Evolutionary conservation across 441 rosid species (phyloP).

Genomic region (Adansonia rubrostipa): DNA sequence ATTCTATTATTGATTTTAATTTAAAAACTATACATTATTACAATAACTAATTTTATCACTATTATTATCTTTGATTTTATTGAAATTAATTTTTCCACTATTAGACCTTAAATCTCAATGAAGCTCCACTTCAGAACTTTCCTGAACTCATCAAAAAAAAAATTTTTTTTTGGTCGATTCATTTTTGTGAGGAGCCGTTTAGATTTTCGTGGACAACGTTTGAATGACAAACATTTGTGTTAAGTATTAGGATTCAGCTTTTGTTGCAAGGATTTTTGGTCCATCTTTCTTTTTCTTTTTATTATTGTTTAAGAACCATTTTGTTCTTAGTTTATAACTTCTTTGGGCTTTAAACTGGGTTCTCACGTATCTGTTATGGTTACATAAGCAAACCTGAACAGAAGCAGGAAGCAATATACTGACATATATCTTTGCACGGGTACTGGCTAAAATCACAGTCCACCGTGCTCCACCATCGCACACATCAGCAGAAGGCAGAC

Average conservation of each 20-base stretch:
- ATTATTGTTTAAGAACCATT: no score
- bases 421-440: background rate
- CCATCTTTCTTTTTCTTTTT: background rate
- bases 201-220: background rate
- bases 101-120: no score
- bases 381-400: background rate
- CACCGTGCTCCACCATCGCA: background rate
- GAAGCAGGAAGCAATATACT: background rate
- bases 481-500: conserved; percentile 1
- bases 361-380: background rate
- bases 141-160: no score
- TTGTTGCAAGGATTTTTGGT: background rate
- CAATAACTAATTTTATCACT: no score
- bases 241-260: background rate
- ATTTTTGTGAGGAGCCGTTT: background rate
- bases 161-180: background rate
- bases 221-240: background rate
- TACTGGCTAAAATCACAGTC: background rate
- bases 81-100: no score
- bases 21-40: no score
- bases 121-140: no score
- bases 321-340: no score
- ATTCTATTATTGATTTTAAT: no score
- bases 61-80: no score
- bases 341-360: no score